Evolutionary conservation across 139 green algal species (phyloP), one percentile per base, ranked within the genome.

Genomic region (Chlamydomonas applanata): DNA sequence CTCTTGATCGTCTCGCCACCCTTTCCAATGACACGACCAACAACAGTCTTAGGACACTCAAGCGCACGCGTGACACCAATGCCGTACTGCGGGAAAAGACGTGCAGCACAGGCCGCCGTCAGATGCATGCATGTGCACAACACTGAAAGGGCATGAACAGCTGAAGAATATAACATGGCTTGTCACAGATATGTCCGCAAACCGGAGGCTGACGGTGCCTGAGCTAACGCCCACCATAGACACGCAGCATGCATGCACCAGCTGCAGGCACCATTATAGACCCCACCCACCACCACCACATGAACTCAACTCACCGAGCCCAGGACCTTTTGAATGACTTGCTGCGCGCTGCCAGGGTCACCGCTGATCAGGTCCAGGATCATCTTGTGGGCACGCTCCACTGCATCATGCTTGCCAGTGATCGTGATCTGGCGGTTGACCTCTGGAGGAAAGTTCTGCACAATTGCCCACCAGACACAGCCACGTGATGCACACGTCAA

Each of bases 1-100:
- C 79, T 76, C 85, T 97, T 97, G 89, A 98, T 97, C 3, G 91
- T 97, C 72, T 98, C 94, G 5, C 94, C 94, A 52, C 91, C 89
- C 79, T 94, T 95, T 67, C 94, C 94, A 64, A 98, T 98, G 27
- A 98, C 85, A 52, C 94, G 91, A 1, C 94, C 94, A 1, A 98
- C 88, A 75, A 96, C 92, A 5, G 72, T 60, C 83, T 97, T 97
- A n/a, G 92, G 92, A 79, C 93, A 97, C 45, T 94, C 83, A 35
- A 97, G 20, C 25, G 85, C 81, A 20, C 88, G 73, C 0, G 85
- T 91, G 1, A 76, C 64, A 27, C 90, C 86, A 14, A 83, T 45
- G n/a, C 86, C 86, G 67, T 89, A 88, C 89, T 92, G 85, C 69
- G 33, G 13, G 25, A n/a, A 69, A 69, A 25, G 57, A 35, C 14